These are phyloP conservation scores for Ustilago shanxiensis DNA, from an alignment of 1,284 basidiomycete genomes.

Conservation along the genomic window DNA sequence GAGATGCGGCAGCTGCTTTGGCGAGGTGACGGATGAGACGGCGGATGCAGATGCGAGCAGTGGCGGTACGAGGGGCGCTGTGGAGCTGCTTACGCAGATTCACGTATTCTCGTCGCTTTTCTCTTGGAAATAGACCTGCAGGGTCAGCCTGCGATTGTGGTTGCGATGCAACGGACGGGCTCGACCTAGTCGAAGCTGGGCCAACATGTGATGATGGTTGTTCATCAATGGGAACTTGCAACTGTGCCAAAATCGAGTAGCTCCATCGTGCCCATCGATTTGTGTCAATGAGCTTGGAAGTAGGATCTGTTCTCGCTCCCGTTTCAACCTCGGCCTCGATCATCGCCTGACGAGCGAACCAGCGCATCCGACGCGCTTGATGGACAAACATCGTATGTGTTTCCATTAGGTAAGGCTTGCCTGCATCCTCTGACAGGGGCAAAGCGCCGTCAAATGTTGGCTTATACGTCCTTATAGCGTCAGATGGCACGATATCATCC, in stretches of 20 bases:
- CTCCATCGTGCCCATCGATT: conserved; percentile 27
- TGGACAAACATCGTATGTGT: conserved; percentile 40
- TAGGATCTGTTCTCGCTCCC: background rate
- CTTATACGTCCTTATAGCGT: background rate
- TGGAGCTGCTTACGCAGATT: conserved; percentile 23
- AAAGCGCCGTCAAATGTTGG: conserved; percentile 9
- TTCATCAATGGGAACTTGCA: background rate
- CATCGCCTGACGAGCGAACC: conserved; percentile 25
- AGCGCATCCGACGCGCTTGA: conserved; percentile 18
- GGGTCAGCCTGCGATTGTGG: conserved; percentile 15
- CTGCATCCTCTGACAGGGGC: conserved; percentile 10
- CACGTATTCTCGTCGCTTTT: conserved; percentile 21
- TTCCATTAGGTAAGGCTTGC: conserved; percentile 16
- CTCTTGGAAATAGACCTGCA: conserved; percentile 27
- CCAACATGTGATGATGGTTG: background rate
- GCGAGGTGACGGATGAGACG: conserved; percentile 23
- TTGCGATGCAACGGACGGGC: background rate
- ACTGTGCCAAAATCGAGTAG: conserved; percentile 16
- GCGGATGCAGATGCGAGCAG: conserved; percentile 12
- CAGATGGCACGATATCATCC: background rate
- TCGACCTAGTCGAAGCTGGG: background rate
- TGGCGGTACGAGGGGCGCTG: conserved; percentile 8
- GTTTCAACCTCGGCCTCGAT: background rate
- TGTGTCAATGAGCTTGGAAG: too few relatives aligned
- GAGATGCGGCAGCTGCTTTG: background rate